Conservation (phyloP, 768 basidiomycete species). For the Tulasnella calospora region DNA sequence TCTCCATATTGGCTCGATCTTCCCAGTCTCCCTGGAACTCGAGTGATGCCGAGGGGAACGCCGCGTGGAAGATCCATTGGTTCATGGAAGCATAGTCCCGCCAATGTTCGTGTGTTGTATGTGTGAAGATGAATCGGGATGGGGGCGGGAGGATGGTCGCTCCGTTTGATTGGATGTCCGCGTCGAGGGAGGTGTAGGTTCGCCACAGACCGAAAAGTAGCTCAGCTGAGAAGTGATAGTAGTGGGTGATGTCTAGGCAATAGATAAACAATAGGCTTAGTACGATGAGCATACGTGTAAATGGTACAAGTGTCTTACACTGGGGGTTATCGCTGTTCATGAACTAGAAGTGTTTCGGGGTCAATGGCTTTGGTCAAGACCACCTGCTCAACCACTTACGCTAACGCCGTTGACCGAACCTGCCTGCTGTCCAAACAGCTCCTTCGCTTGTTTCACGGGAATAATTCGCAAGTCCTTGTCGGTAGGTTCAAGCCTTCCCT, state of each 20-base stretch:
- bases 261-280: conserved; percentile 31
- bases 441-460: conserved; percentile 57
- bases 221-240: conserved; percentile 51
- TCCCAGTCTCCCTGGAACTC: conserved; percentile 81
- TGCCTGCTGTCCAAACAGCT: conserved; percentile 67
- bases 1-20: conserved; percentile 56
- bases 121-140: conserved; percentile 68
- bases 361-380: conserved; percentile 1
- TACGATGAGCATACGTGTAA: background rate
- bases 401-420: conserved; percentile 62
- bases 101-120: conserved; percentile 72
- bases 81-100: conserved; percentile 93
- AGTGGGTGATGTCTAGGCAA: conserved; percentile 31
- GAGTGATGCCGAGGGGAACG: conserved; percentile 73
- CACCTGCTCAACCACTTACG: conserved; percentile 44
- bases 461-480: conserved; percentile 77
- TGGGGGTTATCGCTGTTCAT: conserved; percentile 65
- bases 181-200: conserved; percentile 62
- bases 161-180: conserved; percentile 39
- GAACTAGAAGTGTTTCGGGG: conserved; percentile 44
- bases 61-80: conserved; percentile 71
- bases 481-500: conserved; percentile 59
- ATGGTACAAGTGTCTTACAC: conserved; percentile 57
- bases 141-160: conserved; percentile 57
- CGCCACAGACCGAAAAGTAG: conserved; percentile 64